Base-by-base conservation (phyloP, 2,329 filamentous ascomycete genomes). In the Alternaria gansuensis region DNA sequence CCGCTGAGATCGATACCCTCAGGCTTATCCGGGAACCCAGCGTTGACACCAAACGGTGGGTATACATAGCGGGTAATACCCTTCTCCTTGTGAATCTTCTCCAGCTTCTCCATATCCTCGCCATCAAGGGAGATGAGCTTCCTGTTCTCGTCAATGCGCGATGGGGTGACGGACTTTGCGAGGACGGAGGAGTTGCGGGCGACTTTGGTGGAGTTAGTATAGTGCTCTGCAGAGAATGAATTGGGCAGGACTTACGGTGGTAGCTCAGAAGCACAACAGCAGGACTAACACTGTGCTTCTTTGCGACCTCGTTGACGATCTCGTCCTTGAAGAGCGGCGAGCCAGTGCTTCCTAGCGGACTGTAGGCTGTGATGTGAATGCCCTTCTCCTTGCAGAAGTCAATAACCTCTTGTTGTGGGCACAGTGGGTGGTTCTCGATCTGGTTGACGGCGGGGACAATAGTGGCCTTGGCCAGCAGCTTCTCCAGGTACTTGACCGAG, bases 361-460 rank as follows among this genome's bases (percentile, higher is more conserved):
- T 81, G 81, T 92, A 93, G 14, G 90, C 89, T 65, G 91, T 88
- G 72, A 92, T 79, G 70, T 90, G 84, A 60, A 93, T 91, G 56
- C 85, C 86, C 77, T 90, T 88, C 58, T 82, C 80, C 59, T 84
- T 84, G 82, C 88, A 91, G 68, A 87, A 84, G 63, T 90, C 85
- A 60, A 90, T 85, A 60, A 92, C 86, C 62, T 91, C 87, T 67
- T 90, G 84, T 79, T 93, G 89, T 2, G 88, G 89, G 10, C 90
- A 84, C 6, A 83, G 83, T 13, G 89, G 89, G 80, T 90, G 87
- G 81, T 90, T 90, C 78, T 91, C 89, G 71, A 90, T 90, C 80
- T 91, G 88, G 80, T 90, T 90, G 71, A 87, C 85, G 57, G 87
- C 88, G 5, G 88, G 88, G 8, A 86, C 79, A 65, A 91, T 83